Base-by-base conservation (phyloP, 352 stramenopile genomes). In the Pythium plurisporium region DNA sequence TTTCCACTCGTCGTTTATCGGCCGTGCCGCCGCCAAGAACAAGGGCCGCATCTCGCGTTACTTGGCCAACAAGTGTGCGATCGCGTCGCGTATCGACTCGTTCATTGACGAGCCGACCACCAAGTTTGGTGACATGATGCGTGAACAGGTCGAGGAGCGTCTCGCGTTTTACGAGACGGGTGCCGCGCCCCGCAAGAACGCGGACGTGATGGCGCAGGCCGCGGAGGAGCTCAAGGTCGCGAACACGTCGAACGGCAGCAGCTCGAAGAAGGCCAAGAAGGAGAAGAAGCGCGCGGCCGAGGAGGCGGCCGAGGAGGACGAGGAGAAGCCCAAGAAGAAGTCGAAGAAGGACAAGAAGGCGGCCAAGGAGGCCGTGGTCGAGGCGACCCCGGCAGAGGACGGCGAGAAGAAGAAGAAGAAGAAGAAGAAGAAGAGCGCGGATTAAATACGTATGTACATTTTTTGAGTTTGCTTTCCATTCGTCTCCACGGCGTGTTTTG, bases 1-100 rank as follows among this genome's bases (percentile, higher is more conserved):
- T 57, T 99, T 99, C 73, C 97, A 99, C 79, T 99, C 96, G 31
- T 98, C 95, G 29, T 99, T 99, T 74, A 99, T 99, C 64, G 97
- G 97, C 42, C 96, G 97, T 36, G 97, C 98, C 38, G 96, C 96
- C 56, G 89, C 96, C 59, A 99, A 99, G 83, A 99, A 99, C 87
- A 99, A 99, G 78, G 98, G 98, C 49, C 85, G 97, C 56, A 99
- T 99, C 74, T 99, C 94, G 54, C 90, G 98, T 55, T 99, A 99
- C 73, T 72, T 99, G 56, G 98, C 98, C 43, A 99, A 99, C 86
- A 99, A 99, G 87, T 99, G 97, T 67, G 92, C 97, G 4, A 99
- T 99, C 68, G 98, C 98, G 4, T 98, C 95, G 33, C 89, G 98
- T 61, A 99, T 99, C 53, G 98, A 99, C 79, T 98, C 92, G 53